Evolutionary conservation across 352 stramenopile genomes (phyloP), one percentile per base, ranked within the genome.

Genomic region (Aphanomyces stellatus): DNA sequence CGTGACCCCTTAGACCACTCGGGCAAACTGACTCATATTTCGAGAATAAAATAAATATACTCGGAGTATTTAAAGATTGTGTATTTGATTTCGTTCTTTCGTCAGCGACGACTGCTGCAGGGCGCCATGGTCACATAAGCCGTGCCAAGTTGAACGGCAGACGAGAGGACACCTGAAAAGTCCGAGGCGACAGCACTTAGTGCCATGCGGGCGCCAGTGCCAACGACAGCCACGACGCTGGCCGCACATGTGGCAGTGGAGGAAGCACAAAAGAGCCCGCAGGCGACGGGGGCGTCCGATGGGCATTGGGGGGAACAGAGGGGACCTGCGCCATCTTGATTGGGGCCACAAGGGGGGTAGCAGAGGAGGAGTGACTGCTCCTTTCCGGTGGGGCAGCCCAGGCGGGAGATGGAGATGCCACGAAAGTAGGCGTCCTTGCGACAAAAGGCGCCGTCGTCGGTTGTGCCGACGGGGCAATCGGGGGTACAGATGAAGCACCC

Each of bases 331-430:
- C 65, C 65, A 27, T 1, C 33, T 27, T 62, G 63, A n/a, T 27
- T 41, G 8, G n/a, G 3, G 5, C 22, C 30, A 48, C 65, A 71
- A 4, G 65, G 40, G n/a, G 65, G 56, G 60, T 71, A 71, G 60
- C 65, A 71, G 4, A 71, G 42, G 31, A 71, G 57, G 25, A 62
- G 55, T 19, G 43, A 63, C n/a, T 53, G 51, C 40, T 71, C 56
- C 5, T 69, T 62, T 34, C 35, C 57, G 7, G 28, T 19, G 8
- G 19, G 25, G 41, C 65, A 71, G 10, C 28, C 56, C 8, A 69
- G 33, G 48, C 41, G 56, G 10, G 42, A 31, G 31, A 34, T 37
- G 17, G 22, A 62, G 19, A 57, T 25, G 27, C 65, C 65, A 8
- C 65, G 55, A 28, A 35, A 34, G n/a, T 65, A 69, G 25, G 51